Percentiles rank a stretch among this genome's conserved stretches.
Conservation (phyloP, 169 alveolate genomes). For the Plasmodium gaboni region DNA sequence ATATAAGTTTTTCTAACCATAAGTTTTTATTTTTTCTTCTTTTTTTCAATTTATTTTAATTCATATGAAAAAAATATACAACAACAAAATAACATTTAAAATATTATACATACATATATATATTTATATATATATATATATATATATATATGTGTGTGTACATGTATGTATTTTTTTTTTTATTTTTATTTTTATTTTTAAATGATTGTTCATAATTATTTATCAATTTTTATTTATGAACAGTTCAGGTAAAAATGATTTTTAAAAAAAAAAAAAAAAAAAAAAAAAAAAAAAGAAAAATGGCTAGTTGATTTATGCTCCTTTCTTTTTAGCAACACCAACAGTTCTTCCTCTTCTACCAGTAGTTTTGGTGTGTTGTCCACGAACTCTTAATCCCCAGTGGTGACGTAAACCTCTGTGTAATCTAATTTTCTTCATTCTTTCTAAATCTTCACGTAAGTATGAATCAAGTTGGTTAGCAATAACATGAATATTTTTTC, state of each 20-base stretch:
- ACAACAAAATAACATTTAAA: too few relatives aligned
- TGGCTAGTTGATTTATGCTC: conserved; percentile 60
- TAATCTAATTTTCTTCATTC: conserved; percentile 97
- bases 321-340: conserved; percentile 98
- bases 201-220: too few relatives aligned
- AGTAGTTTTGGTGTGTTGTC: conserved; percentile 99
- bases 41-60: too few relatives aligned
- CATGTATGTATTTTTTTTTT: too few relatives aligned
- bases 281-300: conserved; percentile 21
- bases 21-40: too few relatives aligned
- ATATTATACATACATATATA: too few relatives aligned
- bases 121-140: too few relatives aligned
- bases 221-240: background rate
- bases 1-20: too few relatives aligned
- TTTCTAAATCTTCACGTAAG: conserved; percentile 99
- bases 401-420: conserved; percentile 99
- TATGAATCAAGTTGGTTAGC: conserved; percentile 97
- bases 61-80: too few relatives aligned
- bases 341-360: conserved; percentile 99
- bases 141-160: too few relatives aligned
- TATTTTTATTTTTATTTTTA: too few relatives aligned
- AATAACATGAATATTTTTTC: conserved; percentile 94
- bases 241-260: conserved; percentile 3
- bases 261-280: conserved; percentile 14
- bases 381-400: conserved; percentile 99